Evolutionary conservation across 257 asterid species (phyloP), one percentile per base, ranked within the genome.

Genomic region (Solanum commersonii): DNA sequence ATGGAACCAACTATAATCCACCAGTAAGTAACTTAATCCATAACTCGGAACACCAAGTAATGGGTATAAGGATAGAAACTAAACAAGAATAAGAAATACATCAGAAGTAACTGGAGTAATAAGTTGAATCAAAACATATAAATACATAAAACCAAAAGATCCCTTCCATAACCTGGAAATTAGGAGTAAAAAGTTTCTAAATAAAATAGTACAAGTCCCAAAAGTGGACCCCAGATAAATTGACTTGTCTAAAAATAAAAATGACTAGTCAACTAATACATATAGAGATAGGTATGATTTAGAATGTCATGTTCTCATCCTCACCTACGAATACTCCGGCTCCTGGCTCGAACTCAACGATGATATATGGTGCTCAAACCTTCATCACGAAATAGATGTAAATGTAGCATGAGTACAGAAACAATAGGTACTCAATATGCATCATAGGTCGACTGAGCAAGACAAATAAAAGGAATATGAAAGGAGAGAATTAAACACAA

Each of bases 291-390:
- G 60, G 60, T 18, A 52, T 52, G 63, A 52, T 52, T n/a, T 0
- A 52, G 3, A 18, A 52, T 3, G 0, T 6, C 63, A 52, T 52
- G 23, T 18, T 2, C 63, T 16, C 23, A 52, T 18, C n/a, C n/a
- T 52, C 63, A 52, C 63, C 63, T 52, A 18, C 3, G n/a, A 52
- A 52, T 16, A 52, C 23, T 52, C 3, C 6, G 3, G n/a, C 9
- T 52, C 4, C 10, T 18, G 3, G 10, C 23, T 52, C n/a, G 10
- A 52, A 0, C 10, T 18, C n/a, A 18, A 52, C 0, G 0, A 1
- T 52, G 63, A 52, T 52, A 52, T 6, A 2, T 18, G 0, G 10
- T 16, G 63, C 63, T 52, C 10, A 18, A 4, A 18, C n/a, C n/a
- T 18, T n/a, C 63, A 18, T 16, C n/a, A 52, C n/a, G 63, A 52